Percentiles rank a stretch among this genome's conserved stretches.
phyloP scores from a whole-genome alignment of 345 rosid genomes.

The Salix viminalis region DNA sequence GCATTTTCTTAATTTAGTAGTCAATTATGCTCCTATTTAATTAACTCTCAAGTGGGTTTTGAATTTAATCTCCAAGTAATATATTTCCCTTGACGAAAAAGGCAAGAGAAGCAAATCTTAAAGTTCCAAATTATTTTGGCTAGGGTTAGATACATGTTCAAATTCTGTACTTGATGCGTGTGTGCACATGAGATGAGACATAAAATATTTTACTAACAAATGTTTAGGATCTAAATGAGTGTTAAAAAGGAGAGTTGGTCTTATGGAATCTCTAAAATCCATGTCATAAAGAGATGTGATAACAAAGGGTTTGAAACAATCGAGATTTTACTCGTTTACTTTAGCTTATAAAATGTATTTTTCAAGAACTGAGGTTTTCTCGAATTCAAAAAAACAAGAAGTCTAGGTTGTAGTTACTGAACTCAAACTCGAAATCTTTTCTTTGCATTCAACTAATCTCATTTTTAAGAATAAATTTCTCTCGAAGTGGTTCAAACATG shows the following conservation, averaged over 20 bases:
- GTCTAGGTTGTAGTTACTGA: background rate
- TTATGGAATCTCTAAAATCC: no score
- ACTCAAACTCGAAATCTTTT: background rate
- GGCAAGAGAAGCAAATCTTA: background rate
- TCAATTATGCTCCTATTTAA: background rate
- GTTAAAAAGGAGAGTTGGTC: background rate
- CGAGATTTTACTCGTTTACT: accelerated
- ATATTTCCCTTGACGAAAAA: background rate
- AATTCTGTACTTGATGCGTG: background rate
- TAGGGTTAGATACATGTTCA: background rate
- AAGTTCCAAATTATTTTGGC: background rate
- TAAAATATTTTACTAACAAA: background rate
- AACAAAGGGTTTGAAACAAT: no score
- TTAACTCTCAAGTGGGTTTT: background rate
- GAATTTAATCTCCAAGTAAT: background rate
- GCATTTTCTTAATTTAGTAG: background rate
- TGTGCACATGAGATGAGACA: background rate
- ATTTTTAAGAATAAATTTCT: background rate
- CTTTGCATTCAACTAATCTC: background rate
- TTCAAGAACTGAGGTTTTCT: accelerated
- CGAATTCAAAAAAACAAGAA: no score
- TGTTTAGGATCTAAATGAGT: background rate
- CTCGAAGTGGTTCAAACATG: background rate
- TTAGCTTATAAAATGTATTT: accelerated
- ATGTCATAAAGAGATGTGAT: accelerated